These are phyloP conservation scores for Entomortierella chlamydospora DNA, from an alignment of 192 early-diverging fungal species.

Conservation along the genomic window DNA sequence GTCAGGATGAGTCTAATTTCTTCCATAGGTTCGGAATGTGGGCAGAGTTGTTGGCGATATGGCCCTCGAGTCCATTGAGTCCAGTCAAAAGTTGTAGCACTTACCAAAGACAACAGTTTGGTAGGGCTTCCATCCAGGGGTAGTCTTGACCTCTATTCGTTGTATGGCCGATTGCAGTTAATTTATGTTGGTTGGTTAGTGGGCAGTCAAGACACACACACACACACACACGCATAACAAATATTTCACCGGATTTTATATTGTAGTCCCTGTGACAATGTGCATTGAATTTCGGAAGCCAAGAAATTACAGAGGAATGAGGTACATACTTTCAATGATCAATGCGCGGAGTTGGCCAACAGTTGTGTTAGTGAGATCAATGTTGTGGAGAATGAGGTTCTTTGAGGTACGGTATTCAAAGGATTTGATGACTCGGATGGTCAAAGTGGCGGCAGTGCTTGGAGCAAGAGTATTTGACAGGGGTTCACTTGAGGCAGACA, in stretches of 20 bases:
- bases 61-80: too few relatives aligned
- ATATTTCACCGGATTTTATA: too few relatives aligned
- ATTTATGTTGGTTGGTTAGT: too few relatives aligned
- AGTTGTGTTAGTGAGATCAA: conserved; percentile 75
- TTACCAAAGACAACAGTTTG: conserved; percentile 75
- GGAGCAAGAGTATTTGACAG: conserved; percentile 61
- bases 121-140: conserved; percentile 77
- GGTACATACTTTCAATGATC: conserved; percentile 65
- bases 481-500: conserved; percentile 15
- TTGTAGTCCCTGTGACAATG: too few relatives aligned
- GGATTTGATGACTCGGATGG: conserved; percentile 88
- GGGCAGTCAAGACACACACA: too few relatives aligned
- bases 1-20: neutral
- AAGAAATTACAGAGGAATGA: too few relatives aligned
- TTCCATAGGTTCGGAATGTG: too few relatives aligned
- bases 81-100: neutral
- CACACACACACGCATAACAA: too few relatives aligned
- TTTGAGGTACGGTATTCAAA: conserved; percentile 91
- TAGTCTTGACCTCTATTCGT: conserved; percentile 66
- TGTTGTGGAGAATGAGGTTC: conserved; percentile 80
- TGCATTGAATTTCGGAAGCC: too few relatives aligned
- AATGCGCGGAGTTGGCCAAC: conserved; percentile 70
- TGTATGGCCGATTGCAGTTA: too few relatives aligned
- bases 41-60: too few relatives aligned
- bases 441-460: conserved; percentile 71